Conservation (phyloP, 1,139 yeast genomes). For the Pichia inconspicua region DNA sequence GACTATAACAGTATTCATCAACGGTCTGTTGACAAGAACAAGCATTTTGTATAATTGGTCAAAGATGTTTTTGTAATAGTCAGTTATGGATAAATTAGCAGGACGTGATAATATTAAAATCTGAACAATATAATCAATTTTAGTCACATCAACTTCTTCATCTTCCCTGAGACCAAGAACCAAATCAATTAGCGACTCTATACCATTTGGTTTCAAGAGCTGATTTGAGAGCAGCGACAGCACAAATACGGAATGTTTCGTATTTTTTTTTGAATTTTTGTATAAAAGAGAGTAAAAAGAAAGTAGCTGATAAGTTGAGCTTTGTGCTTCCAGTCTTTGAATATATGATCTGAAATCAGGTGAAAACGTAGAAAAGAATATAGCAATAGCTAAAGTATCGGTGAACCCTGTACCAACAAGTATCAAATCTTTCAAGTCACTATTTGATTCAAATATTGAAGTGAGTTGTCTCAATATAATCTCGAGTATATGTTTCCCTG, state of each 20-base stretch:
- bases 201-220: slow-evolving; percentile 49
- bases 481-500: slow-evolving; percentile 13
- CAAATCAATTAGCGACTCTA: slow-evolving; percentile 65
- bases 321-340: slow-evolving; percentile 34
- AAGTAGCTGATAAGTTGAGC: slow-evolving; percentile 56
- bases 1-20: slow-evolving; percentile 50
- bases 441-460: slow-evolving; percentile 32
- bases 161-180: slow-evolving; percentile 68
- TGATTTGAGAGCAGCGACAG: slow-evolving; percentile 42
- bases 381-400: slow-evolving; percentile 50
- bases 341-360: slow-evolving; percentile 15
- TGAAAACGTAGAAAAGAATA: background rate
- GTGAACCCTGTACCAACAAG: slow-evolving; percentile 66
- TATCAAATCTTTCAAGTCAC: slow-evolving; percentile 51
- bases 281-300: slow-evolving; percentile 48
- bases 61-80: slow-evolving; percentile 52
- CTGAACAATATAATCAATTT: slow-evolving; percentile 56
- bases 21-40: slow-evolving; percentile 53
- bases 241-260: slow-evolving; percentile 40
- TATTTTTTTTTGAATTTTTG: slow-evolving; percentile 27
- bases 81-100: slow-evolving; percentile 34
- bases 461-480: slow-evolving; percentile 33
- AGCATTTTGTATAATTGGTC: slow-evolving; percentile 51
- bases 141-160: slow-evolving; percentile 58
- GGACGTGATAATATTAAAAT: slow-evolving; percentile 59